Conservation (phyloP, 2,329 filamentous ascomycete species). For the Trichoderma sp. region DNA sequence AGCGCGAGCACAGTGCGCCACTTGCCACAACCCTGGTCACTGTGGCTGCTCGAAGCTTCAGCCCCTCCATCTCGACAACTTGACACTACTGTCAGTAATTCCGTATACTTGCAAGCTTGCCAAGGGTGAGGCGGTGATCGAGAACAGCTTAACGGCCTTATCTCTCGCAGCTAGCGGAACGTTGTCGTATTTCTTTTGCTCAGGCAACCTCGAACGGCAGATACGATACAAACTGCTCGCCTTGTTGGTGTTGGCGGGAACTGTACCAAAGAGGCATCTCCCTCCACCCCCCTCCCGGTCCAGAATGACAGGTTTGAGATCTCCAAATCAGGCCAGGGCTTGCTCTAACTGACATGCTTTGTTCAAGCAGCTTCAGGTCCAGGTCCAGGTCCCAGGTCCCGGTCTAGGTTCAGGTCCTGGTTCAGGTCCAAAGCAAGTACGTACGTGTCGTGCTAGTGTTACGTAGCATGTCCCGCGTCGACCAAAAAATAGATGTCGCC, state of each 20-base stretch:
- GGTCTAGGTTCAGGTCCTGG: neutral
- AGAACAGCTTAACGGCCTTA: neutral
- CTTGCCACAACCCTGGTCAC: neutral
- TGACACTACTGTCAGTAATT: neutral
- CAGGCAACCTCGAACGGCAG: neutral
- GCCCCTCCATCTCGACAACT: conserved; percentile 4
- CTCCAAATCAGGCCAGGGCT: neutral
- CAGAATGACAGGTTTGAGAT: conserved; percentile 11
- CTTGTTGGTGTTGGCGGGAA: neutral
- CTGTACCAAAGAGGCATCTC: neutral
- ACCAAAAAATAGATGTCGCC: neutral
- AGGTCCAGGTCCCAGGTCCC: neutral
- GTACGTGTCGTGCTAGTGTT: neutral
- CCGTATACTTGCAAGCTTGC: neutral
- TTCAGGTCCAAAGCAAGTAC: neutral
- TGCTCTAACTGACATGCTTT: neutral
- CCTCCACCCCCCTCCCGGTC: neutral
- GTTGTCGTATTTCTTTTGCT: neutral
- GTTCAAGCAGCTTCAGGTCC: neutral
- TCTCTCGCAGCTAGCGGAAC: neutral
- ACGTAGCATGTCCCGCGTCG: conserved; percentile 5
- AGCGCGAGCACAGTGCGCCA: conserved; percentile 1
- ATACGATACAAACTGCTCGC: neutral
- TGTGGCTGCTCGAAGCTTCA: conserved; percentile 15
- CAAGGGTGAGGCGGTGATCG: neutral